phyloP scores from a whole-genome alignment of 1,284 basidiomycete genomes.

The Puccinia hordei region DNA sequence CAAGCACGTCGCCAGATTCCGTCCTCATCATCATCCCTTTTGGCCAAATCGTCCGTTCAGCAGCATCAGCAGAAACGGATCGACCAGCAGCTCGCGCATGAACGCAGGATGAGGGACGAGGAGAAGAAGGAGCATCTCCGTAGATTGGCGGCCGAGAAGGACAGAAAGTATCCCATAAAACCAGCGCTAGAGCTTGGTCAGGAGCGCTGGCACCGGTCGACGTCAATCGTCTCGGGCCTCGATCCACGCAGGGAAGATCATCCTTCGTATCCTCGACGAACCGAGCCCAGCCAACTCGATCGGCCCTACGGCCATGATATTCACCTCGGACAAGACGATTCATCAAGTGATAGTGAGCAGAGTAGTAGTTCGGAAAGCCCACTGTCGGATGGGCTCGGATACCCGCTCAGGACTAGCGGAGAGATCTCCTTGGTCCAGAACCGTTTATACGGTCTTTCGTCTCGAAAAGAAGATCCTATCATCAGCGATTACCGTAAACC shows the following conservation, averaged over 20 bases:
- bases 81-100: neutral
- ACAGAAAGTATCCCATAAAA: neutral
- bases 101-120: neutral
- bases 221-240: neutral
- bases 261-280: neutral
- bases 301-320: neutral
- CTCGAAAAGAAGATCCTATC: neutral
- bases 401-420: neutral
- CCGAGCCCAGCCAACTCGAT: neutral
- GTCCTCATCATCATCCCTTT: neutral
- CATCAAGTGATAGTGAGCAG: slow-evolving; percentile 3
- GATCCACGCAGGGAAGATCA: neutral
- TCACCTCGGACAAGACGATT: neutral
- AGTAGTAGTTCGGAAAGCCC: neutral
- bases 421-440: slow-evolving; percentile 4
- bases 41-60: neutral
- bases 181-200: too few relatives aligned
- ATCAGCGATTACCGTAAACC: neutral
- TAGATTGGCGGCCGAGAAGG: neutral
- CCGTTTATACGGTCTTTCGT: neutral
- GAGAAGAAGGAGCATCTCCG: slow-evolving; percentile 19
- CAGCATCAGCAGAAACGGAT: neutral
- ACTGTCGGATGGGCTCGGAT: neutral
- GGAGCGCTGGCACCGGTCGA: neutral
- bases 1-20: neutral